Conservation (phyloP, 768 basidiomycete genomes). For the Goffeauzyma gilvescens region DNA sequence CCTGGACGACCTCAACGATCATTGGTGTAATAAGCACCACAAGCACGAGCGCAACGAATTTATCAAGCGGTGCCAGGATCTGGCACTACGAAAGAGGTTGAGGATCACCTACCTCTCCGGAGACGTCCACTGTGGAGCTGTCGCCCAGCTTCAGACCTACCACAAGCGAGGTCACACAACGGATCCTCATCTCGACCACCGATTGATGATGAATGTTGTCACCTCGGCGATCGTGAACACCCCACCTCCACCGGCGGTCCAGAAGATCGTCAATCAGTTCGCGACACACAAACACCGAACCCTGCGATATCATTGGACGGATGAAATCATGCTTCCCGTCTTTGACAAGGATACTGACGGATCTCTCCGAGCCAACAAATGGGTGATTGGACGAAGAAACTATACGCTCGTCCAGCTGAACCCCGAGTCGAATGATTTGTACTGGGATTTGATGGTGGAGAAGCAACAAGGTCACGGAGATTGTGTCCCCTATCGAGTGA, state of each 20-base stretch:
- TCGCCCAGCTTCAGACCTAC: constrained; percentile 32
- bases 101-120: constrained; percentile 77
- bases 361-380: constrained; percentile 50
- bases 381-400: constrained; percentile 73
- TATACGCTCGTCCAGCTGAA: constrained; percentile 61
- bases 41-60: constrained; percentile 83
- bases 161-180: constrained; percentile 30
- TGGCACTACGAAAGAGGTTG: constrained; percentile 44
- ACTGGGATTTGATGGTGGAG: constrained; percentile 74
- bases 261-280: constrained; percentile 60
- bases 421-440: constrained; percentile 42
- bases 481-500: background rate
- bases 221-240: constrained; percentile 87
- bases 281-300: constrained; percentile 62
- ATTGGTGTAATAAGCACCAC: constrained; percentile 58
- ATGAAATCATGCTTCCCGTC: constrained; percentile 68
- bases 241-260: constrained; percentile 47
- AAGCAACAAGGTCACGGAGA: constrained; percentile 60
- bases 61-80: constrained; percentile 54
- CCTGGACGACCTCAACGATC: constrained; percentile 77
- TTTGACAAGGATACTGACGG: constrained; percentile 65
- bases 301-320: constrained; percentile 50
- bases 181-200: constrained; percentile 44
- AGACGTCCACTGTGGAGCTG: constrained; percentile 82
- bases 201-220: constrained; percentile 67